Percentiles rank a stretch among this genome's conserved stretches.
phyloP scores from a whole-genome alignment of 106 monocot genomes.

The Narthecium ossifragum region DNA sequence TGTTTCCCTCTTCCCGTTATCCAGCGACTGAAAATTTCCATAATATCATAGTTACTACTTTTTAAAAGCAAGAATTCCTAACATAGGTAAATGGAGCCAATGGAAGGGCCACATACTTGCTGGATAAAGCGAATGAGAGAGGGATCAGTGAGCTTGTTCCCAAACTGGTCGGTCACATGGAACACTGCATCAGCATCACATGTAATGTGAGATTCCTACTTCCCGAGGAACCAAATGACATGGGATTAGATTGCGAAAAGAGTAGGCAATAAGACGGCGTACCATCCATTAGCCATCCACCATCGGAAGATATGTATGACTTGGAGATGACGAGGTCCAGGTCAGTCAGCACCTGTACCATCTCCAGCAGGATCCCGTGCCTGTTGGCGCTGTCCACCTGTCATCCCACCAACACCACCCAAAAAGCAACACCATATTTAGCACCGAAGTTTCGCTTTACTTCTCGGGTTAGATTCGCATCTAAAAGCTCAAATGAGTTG shows the following conservation, averaged over 20 bases:
- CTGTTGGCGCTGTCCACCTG: conserved; percentile 67
- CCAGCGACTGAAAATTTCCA: conserved; percentile 17
- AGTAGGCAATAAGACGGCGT: neutral
- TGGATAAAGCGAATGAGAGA: conserved; percentile 37
- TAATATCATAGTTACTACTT: neutral
- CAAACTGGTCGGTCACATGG: conserved; percentile 57
- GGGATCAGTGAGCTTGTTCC: conserved; percentile 48
- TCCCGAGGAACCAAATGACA: too few species aligned
- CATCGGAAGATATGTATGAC: conserved; percentile 72
- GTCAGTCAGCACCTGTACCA: conserved; percentile 70
- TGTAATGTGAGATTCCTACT: too few species aligned
- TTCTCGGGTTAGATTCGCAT: too few species aligned
- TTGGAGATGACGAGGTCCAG: conserved; percentile 69
- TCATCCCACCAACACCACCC: neutral
- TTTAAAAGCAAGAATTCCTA: neutral
- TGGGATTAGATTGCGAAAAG: too few species aligned
- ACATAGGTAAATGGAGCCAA: neutral
- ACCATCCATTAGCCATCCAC: conserved; percentile 75
- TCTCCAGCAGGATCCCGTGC: conserved; percentile 64
- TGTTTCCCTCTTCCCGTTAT: neutral
- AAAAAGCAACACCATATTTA: too few species aligned
- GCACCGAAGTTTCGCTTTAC: too few species aligned
- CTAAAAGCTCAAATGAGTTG: too few species aligned
- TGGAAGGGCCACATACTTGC: conserved; percentile 9
- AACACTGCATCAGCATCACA: conserved; percentile 38